These are phyloP conservation scores for Escovopsis sp. DNA, from an alignment of 2,329 filamentous ascomycete species.

Conservation along the genomic window DNA sequence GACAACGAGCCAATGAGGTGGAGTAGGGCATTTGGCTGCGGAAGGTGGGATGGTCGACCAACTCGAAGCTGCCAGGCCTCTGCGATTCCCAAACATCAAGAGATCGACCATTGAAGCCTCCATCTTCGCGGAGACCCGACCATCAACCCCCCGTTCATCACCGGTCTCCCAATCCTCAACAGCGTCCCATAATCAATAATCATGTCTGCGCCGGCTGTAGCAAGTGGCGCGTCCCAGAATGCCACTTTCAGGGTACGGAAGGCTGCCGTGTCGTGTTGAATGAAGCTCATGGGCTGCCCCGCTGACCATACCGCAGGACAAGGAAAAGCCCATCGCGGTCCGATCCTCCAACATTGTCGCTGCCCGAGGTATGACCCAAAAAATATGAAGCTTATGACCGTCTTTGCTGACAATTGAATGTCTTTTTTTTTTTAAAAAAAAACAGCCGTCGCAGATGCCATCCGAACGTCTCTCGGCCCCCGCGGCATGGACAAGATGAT, in stretches of 20 bases:
- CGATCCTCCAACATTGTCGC: constrained; percentile 94
- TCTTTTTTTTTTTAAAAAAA: background rate
- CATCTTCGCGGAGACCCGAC: too few relatives aligned
- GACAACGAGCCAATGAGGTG: constrained; percentile 10
- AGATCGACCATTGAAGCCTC: too few relatives aligned
- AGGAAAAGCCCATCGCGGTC: constrained; percentile 98
- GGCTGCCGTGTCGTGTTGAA: constrained; percentile 12
- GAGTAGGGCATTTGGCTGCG: constrained; percentile 20
- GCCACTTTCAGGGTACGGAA: constrained; percentile 40
- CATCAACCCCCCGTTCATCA: too few relatives aligned
- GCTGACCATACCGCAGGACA: constrained; percentile 41
- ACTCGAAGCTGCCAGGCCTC: constrained; percentile 15
- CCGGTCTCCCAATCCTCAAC: too few relatives aligned
- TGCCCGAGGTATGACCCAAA: constrained; percentile 57
- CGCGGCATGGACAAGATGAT: constrained; percentile 99
- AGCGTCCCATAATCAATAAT: constrained; percentile 24
- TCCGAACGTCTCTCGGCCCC: constrained; percentile 89
- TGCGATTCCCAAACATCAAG: constrained; percentile 9
- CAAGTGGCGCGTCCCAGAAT: constrained; percentile 29
- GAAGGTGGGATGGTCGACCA: constrained; percentile 23
- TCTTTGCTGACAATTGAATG: background rate
- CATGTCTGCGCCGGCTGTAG: constrained; percentile 29
- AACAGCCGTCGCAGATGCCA: constrained; percentile 87
- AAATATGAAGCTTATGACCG: background rate
- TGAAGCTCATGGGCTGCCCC: constrained; percentile 21